Percentiles rank a stretch among this genome's conserved stretches.
phyloP scores from a whole-genome alignment of 495 filamentous ascomycete species.

The Parathielavia hyrcaniae region DNA sequence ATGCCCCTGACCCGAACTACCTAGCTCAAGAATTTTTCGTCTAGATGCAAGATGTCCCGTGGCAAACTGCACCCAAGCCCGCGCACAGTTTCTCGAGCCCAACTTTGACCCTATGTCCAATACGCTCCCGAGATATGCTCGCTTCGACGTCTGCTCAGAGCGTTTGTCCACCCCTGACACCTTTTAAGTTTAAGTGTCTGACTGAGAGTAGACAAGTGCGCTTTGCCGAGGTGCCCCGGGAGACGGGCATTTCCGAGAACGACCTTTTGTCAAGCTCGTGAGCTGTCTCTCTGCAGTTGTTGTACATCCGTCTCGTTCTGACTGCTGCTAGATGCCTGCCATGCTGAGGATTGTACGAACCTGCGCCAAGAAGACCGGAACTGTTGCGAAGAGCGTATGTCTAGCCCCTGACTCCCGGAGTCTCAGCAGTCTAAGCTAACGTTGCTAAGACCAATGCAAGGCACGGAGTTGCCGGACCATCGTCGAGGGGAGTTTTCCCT shows the following conservation, averaged over 20 bases:
- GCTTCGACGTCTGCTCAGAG: constrained; percentile 26
- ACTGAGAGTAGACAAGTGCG: constrained; percentile 27
- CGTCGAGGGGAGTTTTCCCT: constrained; percentile 19
- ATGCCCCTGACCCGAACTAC: not conserved
- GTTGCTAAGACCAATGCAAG: constrained; percentile 21
- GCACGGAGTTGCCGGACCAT: constrained; percentile 20
- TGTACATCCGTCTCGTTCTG: not conserved
- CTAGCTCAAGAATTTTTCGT: not conserved
- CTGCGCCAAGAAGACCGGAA: constrained; percentile 20
- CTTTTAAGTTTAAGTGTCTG: not conserved
- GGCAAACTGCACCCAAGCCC: constrained; percentile 22
- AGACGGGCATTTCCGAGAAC: constrained; percentile 7
- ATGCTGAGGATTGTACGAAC: constrained; percentile 22
- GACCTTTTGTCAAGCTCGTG: constrained; percentile 22
- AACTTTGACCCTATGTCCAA: constrained; percentile 19
- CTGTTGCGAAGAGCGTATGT: constrained; percentile 27
- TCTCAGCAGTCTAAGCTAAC: not conserved
- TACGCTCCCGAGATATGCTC: constrained; percentile 18
- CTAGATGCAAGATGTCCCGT: constrained; percentile 25
- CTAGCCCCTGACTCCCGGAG: not conserved
- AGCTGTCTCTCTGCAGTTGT: not conserved
- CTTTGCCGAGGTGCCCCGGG: constrained; percentile 16
- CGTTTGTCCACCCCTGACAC: constrained; percentile 13
- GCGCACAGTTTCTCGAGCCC: constrained; percentile 25
- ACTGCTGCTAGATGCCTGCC: constrained; percentile 21